phyloP scores from a whole-genome alignment of 2,329 filamentous ascomycete species.

The Ceratocystis diversiconidia region DNA sequence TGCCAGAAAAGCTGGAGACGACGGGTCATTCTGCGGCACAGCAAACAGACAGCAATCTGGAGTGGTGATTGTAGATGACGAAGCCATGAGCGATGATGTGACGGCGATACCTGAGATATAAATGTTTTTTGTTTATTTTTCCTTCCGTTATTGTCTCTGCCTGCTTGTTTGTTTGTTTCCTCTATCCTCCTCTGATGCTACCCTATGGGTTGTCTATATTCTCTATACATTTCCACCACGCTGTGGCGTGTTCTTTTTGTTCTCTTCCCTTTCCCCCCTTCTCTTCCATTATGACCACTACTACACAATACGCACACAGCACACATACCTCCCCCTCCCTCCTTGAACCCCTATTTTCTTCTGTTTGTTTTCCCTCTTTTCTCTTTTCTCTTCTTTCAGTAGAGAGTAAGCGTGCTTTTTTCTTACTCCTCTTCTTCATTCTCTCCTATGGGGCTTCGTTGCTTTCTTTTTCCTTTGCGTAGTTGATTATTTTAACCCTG shows the following conservation, averaged over 20 bases:
- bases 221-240: neutral
- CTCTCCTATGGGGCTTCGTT: neutral
- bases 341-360: neutral
- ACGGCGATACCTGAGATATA: conserved; percentile 7
- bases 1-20: neutral
- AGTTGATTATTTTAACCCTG: neutral
- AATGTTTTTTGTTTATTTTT: neutral
- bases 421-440: no score
- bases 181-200: neutral
- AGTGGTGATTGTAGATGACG: conserved; percentile 9
- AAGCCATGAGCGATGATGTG: conserved; percentile 12
- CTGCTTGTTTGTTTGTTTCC: neutral
- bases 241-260: neutral
- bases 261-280: neutral
- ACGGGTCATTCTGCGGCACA: neutral
- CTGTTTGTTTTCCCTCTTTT: neutral
- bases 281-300: neutral
- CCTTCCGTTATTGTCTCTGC: neutral
- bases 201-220: neutral
- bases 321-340: no score
- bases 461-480: neutral
- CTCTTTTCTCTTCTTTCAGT: neutral
- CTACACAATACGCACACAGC: no score
- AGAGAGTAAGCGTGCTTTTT: no score
- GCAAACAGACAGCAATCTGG: neutral